Conservation (phyloP, 2,329 filamentous ascomycete species). For the Monosporascus ibericus region DNA sequence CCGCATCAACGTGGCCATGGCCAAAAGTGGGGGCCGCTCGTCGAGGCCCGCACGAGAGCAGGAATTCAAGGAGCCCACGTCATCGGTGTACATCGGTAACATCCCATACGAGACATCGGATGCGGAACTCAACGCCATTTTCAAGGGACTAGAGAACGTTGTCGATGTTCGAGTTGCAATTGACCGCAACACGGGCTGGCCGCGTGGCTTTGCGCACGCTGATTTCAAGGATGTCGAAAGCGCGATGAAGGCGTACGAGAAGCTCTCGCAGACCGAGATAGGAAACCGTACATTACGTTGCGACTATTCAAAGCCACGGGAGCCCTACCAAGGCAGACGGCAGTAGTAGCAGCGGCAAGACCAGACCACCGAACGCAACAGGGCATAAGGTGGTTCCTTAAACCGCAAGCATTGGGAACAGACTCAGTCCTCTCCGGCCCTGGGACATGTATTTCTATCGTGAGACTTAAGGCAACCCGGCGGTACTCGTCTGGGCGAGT, state of each 20-base stretch:
- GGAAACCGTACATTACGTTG: conserved; percentile 60
- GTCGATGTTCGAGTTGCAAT: conserved; percentile 75
- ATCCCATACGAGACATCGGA: conserved; percentile 83
- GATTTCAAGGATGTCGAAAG: conserved; percentile 67
- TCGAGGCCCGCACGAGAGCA: conserved; percentile 18
- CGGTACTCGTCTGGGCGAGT: no score
- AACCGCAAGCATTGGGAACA: neutral
- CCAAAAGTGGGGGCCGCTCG: conserved; percentile 5
- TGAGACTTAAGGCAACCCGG: neutral
- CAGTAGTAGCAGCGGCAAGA: neutral
- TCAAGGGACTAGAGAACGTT: conserved; percentile 64
- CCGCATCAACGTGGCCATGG: conserved; percentile 18
- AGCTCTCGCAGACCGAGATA: conserved; percentile 51
- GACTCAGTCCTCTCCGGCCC: neutral
- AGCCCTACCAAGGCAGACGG: neutral
- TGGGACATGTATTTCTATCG: neutral
- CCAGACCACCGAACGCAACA: neutral
- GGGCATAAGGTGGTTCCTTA: neutral
- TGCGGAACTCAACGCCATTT: conserved; percentile 71
- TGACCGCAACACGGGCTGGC: conserved; percentile 73
- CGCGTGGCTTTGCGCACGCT: conserved; percentile 77
- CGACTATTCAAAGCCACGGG: conserved; percentile 47
- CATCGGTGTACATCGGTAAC: conserved; percentile 77
- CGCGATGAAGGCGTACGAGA: conserved; percentile 53
- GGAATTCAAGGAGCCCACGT: conserved; percentile 37